A percentile compares a stretch with the other conserved stretches of the same genome.
Evolutionary conservation across 2,329 filamentous ascomycete species (phyloP).

Genomic region (Pseudocercospora macadamiae): DNA sequence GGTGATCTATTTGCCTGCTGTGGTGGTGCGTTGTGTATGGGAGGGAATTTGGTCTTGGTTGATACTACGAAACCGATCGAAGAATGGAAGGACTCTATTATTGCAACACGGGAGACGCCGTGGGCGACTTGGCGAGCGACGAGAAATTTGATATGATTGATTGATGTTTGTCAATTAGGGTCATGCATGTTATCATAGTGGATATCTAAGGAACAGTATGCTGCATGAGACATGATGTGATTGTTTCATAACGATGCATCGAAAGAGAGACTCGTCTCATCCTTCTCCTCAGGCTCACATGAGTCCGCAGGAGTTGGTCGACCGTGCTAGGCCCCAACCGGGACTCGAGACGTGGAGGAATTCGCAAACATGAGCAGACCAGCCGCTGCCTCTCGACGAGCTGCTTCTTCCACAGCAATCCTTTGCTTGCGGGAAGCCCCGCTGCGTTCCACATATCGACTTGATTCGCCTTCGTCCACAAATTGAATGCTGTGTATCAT

Average conservation of each 20-base stretch:
- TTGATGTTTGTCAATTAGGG: background rate
- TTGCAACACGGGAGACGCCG: conserved; percentile 27
- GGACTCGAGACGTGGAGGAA: conserved; percentile 19
- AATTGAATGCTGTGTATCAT: conserved; percentile 81
- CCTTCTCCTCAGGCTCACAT: too few species aligned
- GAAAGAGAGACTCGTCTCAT: too few species aligned
- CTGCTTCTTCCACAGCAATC: conserved; percentile 44
- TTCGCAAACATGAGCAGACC: conserved; percentile 35
- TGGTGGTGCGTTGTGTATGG: conserved; percentile 30
- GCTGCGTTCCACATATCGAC: conserved; percentile 48
- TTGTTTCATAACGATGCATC: background rate
- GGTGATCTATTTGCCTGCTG: conserved; percentile 32
- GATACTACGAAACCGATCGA: conserved; percentile 26
- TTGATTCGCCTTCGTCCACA: conserved; percentile 72
- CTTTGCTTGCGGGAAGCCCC: conserved; percentile 54
- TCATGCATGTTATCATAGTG: background rate
- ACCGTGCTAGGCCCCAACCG: conserved; percentile 22
- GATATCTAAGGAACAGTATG: background rate
- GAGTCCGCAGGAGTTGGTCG: background rate
- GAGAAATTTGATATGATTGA: conserved; percentile 25
- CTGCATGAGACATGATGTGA: background rate
- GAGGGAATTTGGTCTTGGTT: conserved; percentile 29
- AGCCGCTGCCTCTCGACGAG: conserved; percentile 38
- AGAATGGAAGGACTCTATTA: conserved; percentile 24
- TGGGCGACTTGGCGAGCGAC: conserved; percentile 30